Percentiles rank a stretch among this genome's conserved stretches.
phyloP scores from a whole-genome alignment of 2,329 filamentous ascomycete genomes.

The Cyphellophora europaea region DNA sequence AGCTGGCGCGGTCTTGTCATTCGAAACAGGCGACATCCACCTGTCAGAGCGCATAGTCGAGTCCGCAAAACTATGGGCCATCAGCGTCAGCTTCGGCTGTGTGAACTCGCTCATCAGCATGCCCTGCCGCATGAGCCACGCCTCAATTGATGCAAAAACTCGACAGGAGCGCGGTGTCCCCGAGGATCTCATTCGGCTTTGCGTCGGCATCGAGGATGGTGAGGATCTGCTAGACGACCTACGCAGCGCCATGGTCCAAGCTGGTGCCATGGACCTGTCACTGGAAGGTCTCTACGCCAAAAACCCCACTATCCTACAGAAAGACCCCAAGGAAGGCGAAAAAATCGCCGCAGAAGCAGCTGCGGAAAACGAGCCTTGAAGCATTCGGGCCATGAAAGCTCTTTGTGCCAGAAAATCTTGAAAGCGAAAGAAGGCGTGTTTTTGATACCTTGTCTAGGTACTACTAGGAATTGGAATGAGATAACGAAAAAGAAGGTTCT shows the following conservation, averaged over 20 bases:
- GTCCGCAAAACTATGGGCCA: conserved; percentile 82
- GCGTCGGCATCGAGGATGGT: conserved; percentile 90
- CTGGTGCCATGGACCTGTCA: conserved; percentile 81
- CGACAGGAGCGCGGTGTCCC: conserved; percentile 82
- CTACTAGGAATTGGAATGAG: too few species aligned
- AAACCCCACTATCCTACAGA: conserved; percentile 12
- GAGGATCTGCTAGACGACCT: conserved; percentile 90
- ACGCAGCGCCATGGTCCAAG: conserved; percentile 82
- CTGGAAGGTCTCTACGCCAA: conserved; percentile 69
- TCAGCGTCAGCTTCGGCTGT: conserved; percentile 94
- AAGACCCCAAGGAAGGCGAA: conserved; percentile 15
- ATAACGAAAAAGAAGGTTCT: too few species aligned
- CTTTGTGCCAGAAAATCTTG: background rate
- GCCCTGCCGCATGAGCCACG: conserved; percentile 99
- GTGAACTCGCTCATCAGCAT: conserved; percentile 98
- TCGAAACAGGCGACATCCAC: conserved; percentile 81
- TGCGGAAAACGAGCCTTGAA: conserved; percentile 14
- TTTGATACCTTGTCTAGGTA: too few species aligned
- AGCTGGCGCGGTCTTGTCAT: conserved; percentile 86
- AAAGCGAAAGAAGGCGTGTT: too few species aligned
- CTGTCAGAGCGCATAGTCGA: conserved; percentile 91
- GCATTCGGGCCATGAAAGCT: background rate
- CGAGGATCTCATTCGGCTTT: conserved; percentile 91
- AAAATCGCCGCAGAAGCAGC: conserved; percentile 14
- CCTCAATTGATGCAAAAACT: conserved; percentile 93